Percentiles rank a stretch among this genome's conserved stretches.
phyloP scores from a whole-genome alignment of 2,329 filamentous ascomycete genomes.

The Pseudogymnoascus sp. region DNA sequence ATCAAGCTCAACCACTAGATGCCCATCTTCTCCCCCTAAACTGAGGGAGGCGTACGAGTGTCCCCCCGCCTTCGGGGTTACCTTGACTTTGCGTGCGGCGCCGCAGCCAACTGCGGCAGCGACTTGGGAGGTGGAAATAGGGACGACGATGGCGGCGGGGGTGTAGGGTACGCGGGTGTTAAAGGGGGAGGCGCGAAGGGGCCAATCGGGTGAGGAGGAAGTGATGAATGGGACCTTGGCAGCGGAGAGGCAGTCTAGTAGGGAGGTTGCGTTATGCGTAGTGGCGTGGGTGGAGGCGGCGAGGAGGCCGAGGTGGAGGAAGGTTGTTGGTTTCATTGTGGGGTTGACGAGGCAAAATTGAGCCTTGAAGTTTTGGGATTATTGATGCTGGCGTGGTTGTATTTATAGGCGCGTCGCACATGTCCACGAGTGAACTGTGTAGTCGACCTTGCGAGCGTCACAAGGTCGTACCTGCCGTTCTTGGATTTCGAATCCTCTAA shows the following conservation, averaged over 20 bases:
- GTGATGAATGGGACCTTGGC: background rate
- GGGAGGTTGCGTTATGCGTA: background rate
- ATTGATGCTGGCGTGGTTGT: background rate
- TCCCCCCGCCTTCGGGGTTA: constrained; percentile 41
- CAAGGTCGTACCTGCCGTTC: background rate
- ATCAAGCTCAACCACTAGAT: constrained; percentile 34
- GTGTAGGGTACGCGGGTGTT: background rate
- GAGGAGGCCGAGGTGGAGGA: background rate
- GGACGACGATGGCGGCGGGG: constrained; percentile 11
- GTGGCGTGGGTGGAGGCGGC: background rate
- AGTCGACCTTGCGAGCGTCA: background rate
- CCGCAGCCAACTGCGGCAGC: constrained; percentile 38
- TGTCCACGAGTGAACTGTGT: background rate
- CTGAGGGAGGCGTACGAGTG: constrained; percentile 44
- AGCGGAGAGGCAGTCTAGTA: background rate
- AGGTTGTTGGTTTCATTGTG: background rate
- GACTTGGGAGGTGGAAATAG: constrained; percentile 28
- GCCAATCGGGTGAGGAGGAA: background rate
- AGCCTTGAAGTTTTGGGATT: background rate
- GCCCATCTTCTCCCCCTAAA: constrained; percentile 32
- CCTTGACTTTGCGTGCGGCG: constrained; percentile 30
- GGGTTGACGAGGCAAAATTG: background rate
- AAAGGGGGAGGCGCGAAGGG: background rate
- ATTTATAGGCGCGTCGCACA: background rate
- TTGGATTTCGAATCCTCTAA: background rate